These are phyloP conservation scores for Davidsoniella virescens DNA, from an alignment of 2,329 filamentous ascomycete species.

Conservation along the genomic window DNA sequence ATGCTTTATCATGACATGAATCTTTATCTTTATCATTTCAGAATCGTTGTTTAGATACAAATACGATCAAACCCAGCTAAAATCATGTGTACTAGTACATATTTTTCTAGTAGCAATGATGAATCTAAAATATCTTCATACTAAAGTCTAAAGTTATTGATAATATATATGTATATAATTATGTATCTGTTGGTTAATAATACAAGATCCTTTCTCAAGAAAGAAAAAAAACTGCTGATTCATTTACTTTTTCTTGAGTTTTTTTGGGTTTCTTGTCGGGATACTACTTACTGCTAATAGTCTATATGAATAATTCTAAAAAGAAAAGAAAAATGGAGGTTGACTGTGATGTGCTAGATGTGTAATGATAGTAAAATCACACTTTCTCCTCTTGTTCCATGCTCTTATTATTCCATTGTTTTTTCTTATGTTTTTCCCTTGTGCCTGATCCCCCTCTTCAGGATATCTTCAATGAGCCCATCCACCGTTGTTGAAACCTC, in stretches of 20 bases:
- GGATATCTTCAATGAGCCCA: neutral
- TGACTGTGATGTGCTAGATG: no score
- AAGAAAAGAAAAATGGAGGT: neutral
- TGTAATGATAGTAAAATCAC: neutral
- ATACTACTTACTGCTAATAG: no score
- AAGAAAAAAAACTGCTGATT: no score
- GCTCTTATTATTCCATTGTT: neutral
- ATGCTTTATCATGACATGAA: neutral
- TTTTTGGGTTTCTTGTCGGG: no score
- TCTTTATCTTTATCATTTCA: no score
- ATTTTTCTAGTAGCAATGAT: no score
- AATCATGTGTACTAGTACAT: no score
- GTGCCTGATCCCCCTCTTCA: no score
- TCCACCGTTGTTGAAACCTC: slow-evolving; percentile 10
- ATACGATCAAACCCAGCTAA: no score
- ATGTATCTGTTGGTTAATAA: neutral
- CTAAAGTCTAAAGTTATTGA: neutral
- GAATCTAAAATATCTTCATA: no score
- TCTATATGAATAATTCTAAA: neutral
- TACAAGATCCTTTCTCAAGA: neutral
- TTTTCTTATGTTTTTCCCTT: neutral
- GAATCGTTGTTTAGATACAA: no score
- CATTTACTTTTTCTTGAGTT: no score
- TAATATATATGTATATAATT: neutral
- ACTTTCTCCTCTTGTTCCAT: neutral